phyloP scores from a whole-genome alignment of 768 basidiomycete genomes.

The Naematelia encephala region DNA sequence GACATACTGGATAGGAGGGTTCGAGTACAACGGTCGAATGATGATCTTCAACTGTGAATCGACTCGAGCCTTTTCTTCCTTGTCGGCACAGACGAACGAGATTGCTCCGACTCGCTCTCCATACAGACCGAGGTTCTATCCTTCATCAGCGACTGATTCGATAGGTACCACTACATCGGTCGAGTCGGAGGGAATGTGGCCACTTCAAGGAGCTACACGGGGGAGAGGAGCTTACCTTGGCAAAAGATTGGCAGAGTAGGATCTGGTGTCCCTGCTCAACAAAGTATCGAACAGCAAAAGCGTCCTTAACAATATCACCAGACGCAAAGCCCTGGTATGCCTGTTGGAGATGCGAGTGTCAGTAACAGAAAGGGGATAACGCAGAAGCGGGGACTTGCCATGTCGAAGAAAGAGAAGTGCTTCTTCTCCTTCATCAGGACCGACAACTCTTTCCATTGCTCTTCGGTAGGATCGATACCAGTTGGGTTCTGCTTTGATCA shows the following conservation, averaged over 20 bases:
- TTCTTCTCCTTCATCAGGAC: conserved; percentile 77
- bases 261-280: conserved; percentile 84
- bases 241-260: conserved; percentile 90
- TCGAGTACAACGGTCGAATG: conserved; percentile 95
- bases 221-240: conserved; percentile 58
- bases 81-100: conserved; percentile 64
- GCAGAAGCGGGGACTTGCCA: conserved; percentile 53
- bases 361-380: conserved; percentile 7
- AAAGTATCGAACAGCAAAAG: conserved; percentile 92
- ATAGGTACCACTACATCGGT: background rate
- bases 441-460: conserved; percentile 88
- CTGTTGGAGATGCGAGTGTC: conserved; percentile 54
- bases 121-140: conserved; percentile 90
- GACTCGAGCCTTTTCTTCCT: conserved; percentile 73
- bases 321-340: conserved; percentile 99
- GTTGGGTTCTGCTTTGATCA: conserved; percentile 84
- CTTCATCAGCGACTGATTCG: no score
- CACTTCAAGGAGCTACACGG: background rate
- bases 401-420: conserved; percentile 98
- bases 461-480: conserved; percentile 87
- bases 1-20: conserved; percentile 66
- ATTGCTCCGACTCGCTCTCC: conserved; percentile 98
- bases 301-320: conserved; percentile 82
- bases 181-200: background rate
- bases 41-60: conserved; percentile 94